Conservation (phyloP, 2,329 filamentous ascomycete species). For the Thermothelomyces thermophilus region DNA sequence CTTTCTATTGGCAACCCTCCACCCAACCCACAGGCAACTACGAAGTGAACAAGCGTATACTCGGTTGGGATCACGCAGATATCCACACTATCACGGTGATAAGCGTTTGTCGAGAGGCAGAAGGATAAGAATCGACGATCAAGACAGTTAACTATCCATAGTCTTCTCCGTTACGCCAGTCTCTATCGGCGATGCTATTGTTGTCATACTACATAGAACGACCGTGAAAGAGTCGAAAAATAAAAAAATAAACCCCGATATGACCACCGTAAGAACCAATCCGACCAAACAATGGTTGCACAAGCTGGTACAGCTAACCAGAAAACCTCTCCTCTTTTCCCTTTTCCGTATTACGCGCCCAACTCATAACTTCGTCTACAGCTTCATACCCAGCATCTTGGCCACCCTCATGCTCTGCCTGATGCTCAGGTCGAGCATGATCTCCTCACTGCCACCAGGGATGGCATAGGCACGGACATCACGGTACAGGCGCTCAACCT, state of each 20-base stretch:
- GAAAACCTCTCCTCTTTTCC: background rate
- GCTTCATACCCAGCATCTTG: conserved; percentile 90
- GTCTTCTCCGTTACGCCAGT: conserved; percentile 8
- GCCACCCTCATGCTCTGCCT: conserved; percentile 72
- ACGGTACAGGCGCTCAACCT: conserved; percentile 89
- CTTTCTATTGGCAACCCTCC: too few species aligned
- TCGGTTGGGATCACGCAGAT: too few species aligned
- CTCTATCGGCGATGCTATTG: conserved; percentile 6
- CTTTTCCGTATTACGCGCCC: too few species aligned
- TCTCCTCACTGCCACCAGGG: conserved; percentile 93
- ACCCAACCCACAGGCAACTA: too few species aligned
- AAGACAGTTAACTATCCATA: background rate
- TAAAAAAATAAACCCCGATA: too few species aligned
- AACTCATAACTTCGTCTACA: conserved; percentile 45
- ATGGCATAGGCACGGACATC: conserved; percentile 96
- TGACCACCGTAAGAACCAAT: background rate
- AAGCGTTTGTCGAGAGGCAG: too few species aligned
- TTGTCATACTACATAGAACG: background rate
- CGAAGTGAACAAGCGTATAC: too few species aligned
- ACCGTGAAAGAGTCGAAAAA: background rate
- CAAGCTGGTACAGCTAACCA: background rate
- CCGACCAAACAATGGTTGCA: background rate
- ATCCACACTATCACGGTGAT: too few species aligned
- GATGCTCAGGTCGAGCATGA: conserved; percentile 96
- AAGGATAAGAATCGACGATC: too few species aligned